Evolutionary conservation across 2,329 filamentous ascomycete genomes (phyloP).

Genomic region (Colletotrichum brevisporum): DNA sequence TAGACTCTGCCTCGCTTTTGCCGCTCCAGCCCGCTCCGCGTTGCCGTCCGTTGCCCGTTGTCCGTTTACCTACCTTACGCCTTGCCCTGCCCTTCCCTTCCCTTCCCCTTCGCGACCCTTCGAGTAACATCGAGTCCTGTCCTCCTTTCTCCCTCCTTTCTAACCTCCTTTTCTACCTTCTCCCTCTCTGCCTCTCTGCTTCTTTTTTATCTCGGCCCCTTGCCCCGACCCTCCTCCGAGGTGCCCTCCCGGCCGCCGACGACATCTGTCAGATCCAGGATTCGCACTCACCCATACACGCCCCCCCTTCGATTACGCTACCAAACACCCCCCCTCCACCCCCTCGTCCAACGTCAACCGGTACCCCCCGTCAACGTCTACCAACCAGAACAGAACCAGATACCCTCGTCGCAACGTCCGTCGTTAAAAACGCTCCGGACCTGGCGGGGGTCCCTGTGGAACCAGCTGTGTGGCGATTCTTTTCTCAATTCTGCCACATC

Average conservation of each 20-base stretch:
- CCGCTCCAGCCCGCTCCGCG: background rate
- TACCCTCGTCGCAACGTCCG: slow-evolving; percentile 33
- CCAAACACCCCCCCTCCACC: slow-evolving; percentile 1
- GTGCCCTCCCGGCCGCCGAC: slow-evolving; percentile 6
- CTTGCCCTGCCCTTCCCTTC: slow-evolving; percentile 18
- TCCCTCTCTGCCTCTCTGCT: slow-evolving; percentile 2
- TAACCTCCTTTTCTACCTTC: background rate
- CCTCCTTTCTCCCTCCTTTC: background rate
- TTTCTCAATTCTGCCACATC: background rate
- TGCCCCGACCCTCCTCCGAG: slow-evolving; percentile 23
- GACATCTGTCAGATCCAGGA: background rate
- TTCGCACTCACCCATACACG: slow-evolving; percentile 2
- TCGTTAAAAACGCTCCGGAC: slow-evolving; percentile 39
- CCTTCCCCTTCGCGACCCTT: slow-evolving; percentile 21
- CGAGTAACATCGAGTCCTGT: background rate
- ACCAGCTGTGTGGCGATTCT: slow-evolving; percentile 34
- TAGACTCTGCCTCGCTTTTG: slow-evolving; percentile 29
- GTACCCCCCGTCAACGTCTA: slow-evolving; percentile 17
- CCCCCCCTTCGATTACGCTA: background rate
- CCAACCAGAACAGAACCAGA: slow-evolving; percentile 28
- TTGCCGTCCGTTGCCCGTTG: background rate
- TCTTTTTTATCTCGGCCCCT: background rate
- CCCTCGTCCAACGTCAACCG: slow-evolving; percentile 11
- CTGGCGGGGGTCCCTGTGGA: slow-evolving; percentile 33
- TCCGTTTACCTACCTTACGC: background rate